Conservation (phyloP, 495 filamentous ascomycete genomes). For the Aspergillus ostianus region DNA sequence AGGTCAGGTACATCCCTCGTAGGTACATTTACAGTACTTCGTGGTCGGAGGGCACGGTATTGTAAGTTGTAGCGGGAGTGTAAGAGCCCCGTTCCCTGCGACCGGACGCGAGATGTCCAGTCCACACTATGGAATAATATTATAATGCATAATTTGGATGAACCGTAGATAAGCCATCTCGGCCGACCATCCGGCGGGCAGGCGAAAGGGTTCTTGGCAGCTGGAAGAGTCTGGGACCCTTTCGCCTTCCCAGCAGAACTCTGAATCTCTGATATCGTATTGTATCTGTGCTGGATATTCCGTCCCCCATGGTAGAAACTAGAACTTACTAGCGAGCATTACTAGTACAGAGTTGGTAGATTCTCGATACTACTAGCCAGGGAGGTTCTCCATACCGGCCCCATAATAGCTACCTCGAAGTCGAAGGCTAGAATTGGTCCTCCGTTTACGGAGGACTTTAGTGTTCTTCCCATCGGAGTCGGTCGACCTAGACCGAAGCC, state of each 20-base stretch:
- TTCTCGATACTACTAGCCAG: background rate
- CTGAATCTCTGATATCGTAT: no score
- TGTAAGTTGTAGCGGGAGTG: background rate
- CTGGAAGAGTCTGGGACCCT: background rate
- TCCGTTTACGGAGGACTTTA: background rate
- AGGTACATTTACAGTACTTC: background rate
- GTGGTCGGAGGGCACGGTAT: background rate
- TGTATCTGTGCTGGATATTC: no score
- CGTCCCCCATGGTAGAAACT: background rate
- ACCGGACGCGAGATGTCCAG: background rate
- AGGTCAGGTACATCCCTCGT: background rate
- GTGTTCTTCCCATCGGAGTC: background rate
- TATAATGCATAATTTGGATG: background rate
- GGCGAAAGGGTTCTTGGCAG: background rate
- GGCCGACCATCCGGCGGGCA: slow-evolving; percentile 13
- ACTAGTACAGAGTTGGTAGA: background rate
- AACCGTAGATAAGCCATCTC: slow-evolving; percentile 12
- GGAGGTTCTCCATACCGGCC: background rate
- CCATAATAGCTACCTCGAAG: background rate
- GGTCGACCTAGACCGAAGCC: background rate
- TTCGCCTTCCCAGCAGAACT: no score
- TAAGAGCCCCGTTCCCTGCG: background rate
- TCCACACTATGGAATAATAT: no score
- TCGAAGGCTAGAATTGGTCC: background rate
- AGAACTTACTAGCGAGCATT: background rate